Evolutionary conservation across 2,329 filamentous ascomycete genomes (phyloP), one percentile per base, ranked within the genome.

Genomic region (Colletotrichum salicis): DNA sequence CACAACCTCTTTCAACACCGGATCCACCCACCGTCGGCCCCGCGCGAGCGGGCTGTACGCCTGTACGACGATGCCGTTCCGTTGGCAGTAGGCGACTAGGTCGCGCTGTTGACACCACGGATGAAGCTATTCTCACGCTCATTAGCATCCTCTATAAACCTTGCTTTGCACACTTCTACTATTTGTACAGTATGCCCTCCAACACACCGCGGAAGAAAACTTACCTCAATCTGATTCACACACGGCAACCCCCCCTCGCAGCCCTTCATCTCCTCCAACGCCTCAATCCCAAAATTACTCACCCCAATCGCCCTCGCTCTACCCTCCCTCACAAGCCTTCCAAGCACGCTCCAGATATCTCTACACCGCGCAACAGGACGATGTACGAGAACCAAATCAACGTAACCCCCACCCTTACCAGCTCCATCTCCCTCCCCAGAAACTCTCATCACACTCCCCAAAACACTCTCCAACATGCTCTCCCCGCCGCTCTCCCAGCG

Each of bases 351-450:
- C 91, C 92, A 94, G 78, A 94, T 83, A 74, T 87, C 83, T 80
- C 89, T 89, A 54, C 91, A 83, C 13, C 85, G 86, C 4, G 84
- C 85, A 37, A 85, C 87, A 13, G 91, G 86, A 70, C 87, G 89
- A 79, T 94, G 92, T 65, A 94, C 90, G 69, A 94, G 81, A 75
- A 94, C 91, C 55, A 94, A 78, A 80, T 94, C 92, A 5, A 93
- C 89, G 78, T 93, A 93, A 61, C 90, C 91, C 59, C 86, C 83
- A 6, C 7, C 31, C 10, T 52, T 27, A n/a, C n/a, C n/a, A n/a
- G n/a, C n/a, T n/a, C n/a, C n/a, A n/a, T n/a, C 27, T 11, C 15
- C 12, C 24, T 7, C 52, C 22, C 27, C 52, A 8, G 72, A 87
- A 52, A 93, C 86, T 79, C 90, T 91, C 75, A 87, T 82, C 41